These are phyloP conservation scores for Mitosporidium daphniae DNA, from an alignment of 371 early-diverging fungal genomes.

Conservation along the genomic window DNA sequence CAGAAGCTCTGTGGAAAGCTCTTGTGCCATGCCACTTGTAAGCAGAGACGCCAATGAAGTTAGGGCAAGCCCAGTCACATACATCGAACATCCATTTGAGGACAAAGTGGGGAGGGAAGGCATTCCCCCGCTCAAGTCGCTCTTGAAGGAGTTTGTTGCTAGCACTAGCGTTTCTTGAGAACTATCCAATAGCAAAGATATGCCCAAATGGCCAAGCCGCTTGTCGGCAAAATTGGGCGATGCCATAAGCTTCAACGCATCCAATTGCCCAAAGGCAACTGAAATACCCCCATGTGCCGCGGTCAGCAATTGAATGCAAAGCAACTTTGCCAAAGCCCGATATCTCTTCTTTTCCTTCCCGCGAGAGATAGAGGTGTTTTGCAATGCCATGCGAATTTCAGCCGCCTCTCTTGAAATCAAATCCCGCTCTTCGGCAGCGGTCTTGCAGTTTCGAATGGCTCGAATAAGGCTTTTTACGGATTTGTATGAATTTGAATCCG, in stretches of 20 bases:
- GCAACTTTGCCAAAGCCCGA: too few relatives aligned
- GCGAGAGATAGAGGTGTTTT: too few relatives aligned
- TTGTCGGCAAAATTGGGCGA: slow-evolving; percentile 65
- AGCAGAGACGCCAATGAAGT: slow-evolving; percentile 73
- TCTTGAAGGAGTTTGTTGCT: slow-evolving; percentile 76
- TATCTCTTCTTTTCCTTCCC: too few relatives aligned
- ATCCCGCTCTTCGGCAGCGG: slow-evolving; percentile 80
- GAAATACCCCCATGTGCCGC: too few relatives aligned
- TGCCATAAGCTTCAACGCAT: slow-evolving; percentile 41
- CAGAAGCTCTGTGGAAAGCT: slow-evolving; percentile 64
- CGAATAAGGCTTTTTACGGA: slow-evolving; percentile 69
- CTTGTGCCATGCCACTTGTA: slow-evolving; percentile 64
- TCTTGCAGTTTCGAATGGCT: slow-evolving; percentile 65
- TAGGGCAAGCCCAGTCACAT: slow-evolving; percentile 63
- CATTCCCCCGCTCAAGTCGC: slow-evolving; percentile 7
- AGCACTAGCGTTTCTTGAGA: slow-evolving; percentile 70
- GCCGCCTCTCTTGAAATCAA: slow-evolving; percentile 82
- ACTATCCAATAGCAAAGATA: slow-evolving; percentile 72
- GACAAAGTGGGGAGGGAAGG: slow-evolving; percentile 1
- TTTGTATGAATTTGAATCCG: too few relatives aligned
- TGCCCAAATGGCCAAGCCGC: slow-evolving; percentile 71
- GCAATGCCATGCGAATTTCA: slow-evolving; percentile 62
- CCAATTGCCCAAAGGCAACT: slow-evolving; percentile 87
- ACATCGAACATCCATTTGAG: slow-evolving; percentile 14
- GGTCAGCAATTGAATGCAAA: slow-evolving; percentile 85